Evolutionary conservation across 805 yeast genomes (phyloP), one percentile per base, ranked within the genome.

Genomic region (Grigorovia yakushimaensis): DNA sequence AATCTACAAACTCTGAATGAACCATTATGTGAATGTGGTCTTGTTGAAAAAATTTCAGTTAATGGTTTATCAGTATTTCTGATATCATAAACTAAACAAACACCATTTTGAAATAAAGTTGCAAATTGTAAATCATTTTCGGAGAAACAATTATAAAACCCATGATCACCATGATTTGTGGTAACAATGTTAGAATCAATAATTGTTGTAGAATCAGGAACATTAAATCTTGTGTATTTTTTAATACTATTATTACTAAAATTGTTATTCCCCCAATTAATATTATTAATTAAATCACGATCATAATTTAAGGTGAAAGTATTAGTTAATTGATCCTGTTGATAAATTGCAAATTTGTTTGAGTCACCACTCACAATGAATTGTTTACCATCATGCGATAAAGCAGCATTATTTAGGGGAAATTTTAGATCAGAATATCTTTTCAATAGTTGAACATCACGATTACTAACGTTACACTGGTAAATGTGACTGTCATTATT

Each of bases 101-200:
- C 68, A 6, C 98, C 98, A 59, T 85, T 88, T 65, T 89, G 96
- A 62, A 88, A 88, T 21, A 88, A 81, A 0, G 85, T 79, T 1
- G 93, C 81, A 60, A 89, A 84, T 51, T 79, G 73, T 45, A 72
- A 55, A 19, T 91, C 95, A 41, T 86, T 81, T n/a, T 82, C 76
- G 50, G 82, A 81, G 67, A 82, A 88, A 24, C 84, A 77, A 0
- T 86, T 79, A 5, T 95, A 88, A 59, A 88, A 86, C 2, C 96
- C 96, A 42, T 83, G 77, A 54, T 85, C 95, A 48, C 83, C 80
- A 2, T 69, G 63, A 22, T 59, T 52, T 0, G 91, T 81, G 47
- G 69, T 72, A 45, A 79, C 70, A 2, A 77, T 67, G 42, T 64
- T 65, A 41, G 67, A 65, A 18, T 49, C 52, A 6, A 48, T 13